A percentile compares a stretch with the other conserved stretches of the same genome.
Evolutionary conservation across 129 eudicot genomes (phyloP).

Genomic region (Helianthus tuberosus): DNA sequence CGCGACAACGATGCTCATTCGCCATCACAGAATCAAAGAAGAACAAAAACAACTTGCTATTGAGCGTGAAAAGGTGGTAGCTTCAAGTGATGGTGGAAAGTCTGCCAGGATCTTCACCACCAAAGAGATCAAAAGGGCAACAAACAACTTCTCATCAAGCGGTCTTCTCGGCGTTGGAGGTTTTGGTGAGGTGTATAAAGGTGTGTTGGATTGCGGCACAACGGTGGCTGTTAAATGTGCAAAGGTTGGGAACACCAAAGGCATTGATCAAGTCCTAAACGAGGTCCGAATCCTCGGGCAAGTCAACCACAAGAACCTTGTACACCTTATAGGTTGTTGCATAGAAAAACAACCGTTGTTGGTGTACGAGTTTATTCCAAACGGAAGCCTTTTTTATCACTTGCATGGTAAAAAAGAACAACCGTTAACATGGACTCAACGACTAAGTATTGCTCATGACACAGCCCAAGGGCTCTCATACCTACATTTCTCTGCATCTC

Average conservation of each 20-base stretch:
- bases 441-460: constrained; percentile 51
- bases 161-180: constrained; percentile 78
- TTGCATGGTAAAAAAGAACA: constrained; percentile 36
- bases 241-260: constrained; percentile 63
- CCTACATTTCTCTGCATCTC: constrained; percentile 62
- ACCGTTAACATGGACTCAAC: constrained; percentile 47
- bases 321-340: constrained; percentile 68
- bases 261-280: constrained; percentile 66
- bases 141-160: constrained; percentile 49
- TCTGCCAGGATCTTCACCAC: constrained; percentile 58
- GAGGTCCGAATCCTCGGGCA: constrained; percentile 82
- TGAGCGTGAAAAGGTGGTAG: constrained; percentile 60
- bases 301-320: constrained; percentile 75
- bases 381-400: constrained; percentile 61
- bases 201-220: constrained; percentile 67
- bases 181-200: constrained; percentile 78
- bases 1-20: neutral
- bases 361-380: constrained; percentile 64
- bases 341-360: constrained; percentile 70
- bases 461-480: constrained; percentile 61
- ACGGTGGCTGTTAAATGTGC: constrained; percentile 67
- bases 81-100: constrained; percentile 55
- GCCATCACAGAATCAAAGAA: constrained; percentile 20
- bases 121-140: constrained; percentile 63
- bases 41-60: constrained; percentile 43